Conservation (phyloP, 257 asterid species). For the Gynochthodes officinalis region DNA sequence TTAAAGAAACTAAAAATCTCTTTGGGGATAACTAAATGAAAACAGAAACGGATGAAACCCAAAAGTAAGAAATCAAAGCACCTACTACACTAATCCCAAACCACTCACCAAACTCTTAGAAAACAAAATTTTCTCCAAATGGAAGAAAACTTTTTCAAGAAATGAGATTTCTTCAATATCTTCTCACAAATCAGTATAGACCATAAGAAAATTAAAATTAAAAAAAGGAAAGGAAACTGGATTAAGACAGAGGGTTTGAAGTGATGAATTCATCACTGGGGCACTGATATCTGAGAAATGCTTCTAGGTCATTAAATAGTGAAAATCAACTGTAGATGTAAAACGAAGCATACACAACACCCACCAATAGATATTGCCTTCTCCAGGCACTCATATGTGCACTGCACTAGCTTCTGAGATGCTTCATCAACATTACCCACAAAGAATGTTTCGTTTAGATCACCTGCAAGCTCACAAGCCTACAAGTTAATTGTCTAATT, state of each 20-base stretch:
- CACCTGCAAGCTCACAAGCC: conserved; percentile 53
- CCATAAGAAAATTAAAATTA: too few species aligned
- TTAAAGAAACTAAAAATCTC: background rate
- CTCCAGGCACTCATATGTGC: conserved; percentile 94
- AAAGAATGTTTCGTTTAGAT: conserved; percentile 88
- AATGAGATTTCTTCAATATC: background rate
- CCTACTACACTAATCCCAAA: background rate
- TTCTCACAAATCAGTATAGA: too few species aligned
- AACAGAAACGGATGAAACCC: background rate
- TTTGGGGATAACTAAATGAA: background rate
- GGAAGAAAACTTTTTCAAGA: background rate
- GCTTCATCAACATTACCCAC: conserved; percentile 94
- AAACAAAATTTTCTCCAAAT: background rate
- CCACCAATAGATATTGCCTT: conserved; percentile 87
- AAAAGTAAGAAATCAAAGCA: background rate
- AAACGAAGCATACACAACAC: conserved; percentile 18
- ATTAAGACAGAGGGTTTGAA: too few species aligned
- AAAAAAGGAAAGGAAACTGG: background rate
- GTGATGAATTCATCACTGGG: background rate
- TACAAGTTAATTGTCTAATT: conserved; percentile 10
- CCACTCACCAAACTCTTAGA: background rate
- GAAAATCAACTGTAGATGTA: background rate
- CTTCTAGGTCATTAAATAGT: background rate
- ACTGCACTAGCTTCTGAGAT: conserved; percentile 74
- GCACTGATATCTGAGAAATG: background rate